Evolutionary conservation across 345 rosid genomes (phyloP), one percentile per base, ranked within the genome.

Genomic region (Eucalyptus paniculata): DNA sequence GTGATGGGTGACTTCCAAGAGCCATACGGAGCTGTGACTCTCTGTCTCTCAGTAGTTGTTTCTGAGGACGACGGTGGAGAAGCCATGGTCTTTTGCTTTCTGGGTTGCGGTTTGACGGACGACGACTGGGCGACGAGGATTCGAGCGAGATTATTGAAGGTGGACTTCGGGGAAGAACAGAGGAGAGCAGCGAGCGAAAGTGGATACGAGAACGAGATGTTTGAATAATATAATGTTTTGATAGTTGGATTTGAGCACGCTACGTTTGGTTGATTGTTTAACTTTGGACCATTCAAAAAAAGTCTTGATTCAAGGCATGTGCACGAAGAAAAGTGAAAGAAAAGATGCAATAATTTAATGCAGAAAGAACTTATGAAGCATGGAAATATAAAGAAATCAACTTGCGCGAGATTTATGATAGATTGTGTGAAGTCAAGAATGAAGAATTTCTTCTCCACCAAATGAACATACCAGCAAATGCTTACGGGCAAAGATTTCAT

Each of bases 1-100:
- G 99, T 94, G 93, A 97, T 94, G 17, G 98, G 99, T n/a, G 99
- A 97, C 90, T 94, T 96, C 99, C 99, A 97, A 40, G 99, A 95
- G 87, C 99, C 99, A 45, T 94, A 97, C 21, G 98, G 98, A 83
- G 99, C 96, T 4, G 94, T 93, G 86, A 91, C 81, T 91, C 90
- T 92, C 77, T 92, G 92, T 77, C 83, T 89, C 40, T 58, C 24
- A 45, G 90, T 54, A 5, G 88, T 56, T 56, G 89, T 67, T 53
- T 50, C 65, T 26, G 88, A 77, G 77, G 88, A 87, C 6, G 88
- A 77, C 17, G 69, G 88, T 44, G 97, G 93, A 89, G 95, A 93
- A 49, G 99, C 94, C 97, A 94, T 94, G 16, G 92, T 80, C 49
- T 45, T 89, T 77, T 85, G 26, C 30, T 3, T 89, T 30, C 69